Base-by-base conservation (phyloP, 2,329 filamentous ascomycete species). In the Cladosporium phlei region DNA sequence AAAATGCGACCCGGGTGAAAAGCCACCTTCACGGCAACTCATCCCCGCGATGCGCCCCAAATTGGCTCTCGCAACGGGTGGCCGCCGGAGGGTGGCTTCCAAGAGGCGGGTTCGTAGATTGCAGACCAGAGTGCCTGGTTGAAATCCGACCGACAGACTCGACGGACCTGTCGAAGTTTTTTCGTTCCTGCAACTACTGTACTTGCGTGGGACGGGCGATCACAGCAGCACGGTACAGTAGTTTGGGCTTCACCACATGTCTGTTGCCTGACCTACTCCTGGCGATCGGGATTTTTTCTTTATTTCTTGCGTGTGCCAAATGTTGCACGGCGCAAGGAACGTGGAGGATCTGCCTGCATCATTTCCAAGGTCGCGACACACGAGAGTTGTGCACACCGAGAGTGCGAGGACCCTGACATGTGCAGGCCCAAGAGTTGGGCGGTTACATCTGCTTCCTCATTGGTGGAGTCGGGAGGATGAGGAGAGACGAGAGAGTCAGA, bases 21-120 rank as follows among this genome's bases (percentile, higher is more conserved):
- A 38, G 34, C 34, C 37, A 39, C 44, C 34, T 25, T 33, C 24
- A 35, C 44, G 44, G 29, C 44, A 38, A 9, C 34, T 12, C 44
- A 39, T 39, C 37, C 44, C 44, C 37, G n/a, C n/a, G 34, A 12
- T 17, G 34, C 37, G 28, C 44, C 34, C 27, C 14, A 22, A 11
- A 38, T 11, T 38, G 30, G 32, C 14, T 30, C 19, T 16, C n/a
- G n/a, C 25, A 33, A 45, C 29, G 33, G 40, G 29, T 20, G 29
- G 30, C 40, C 20, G 24, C 32, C 34, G 42, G 34, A 28, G 24
- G 33, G 27, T 38, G 32, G 24, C 42, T 46, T 46, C 42, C 39
- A 29, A 32, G 28, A 33, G 29, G 39, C 39, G 20, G 39, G 12
- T 6, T 42, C 8, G 20, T 33, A 43, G 39, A 43, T 43, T 43